Evolutionary conservation across 2,329 filamentous ascomycete species (phyloP).

Genomic region (Exophiala phaeomuriformis): DNA sequence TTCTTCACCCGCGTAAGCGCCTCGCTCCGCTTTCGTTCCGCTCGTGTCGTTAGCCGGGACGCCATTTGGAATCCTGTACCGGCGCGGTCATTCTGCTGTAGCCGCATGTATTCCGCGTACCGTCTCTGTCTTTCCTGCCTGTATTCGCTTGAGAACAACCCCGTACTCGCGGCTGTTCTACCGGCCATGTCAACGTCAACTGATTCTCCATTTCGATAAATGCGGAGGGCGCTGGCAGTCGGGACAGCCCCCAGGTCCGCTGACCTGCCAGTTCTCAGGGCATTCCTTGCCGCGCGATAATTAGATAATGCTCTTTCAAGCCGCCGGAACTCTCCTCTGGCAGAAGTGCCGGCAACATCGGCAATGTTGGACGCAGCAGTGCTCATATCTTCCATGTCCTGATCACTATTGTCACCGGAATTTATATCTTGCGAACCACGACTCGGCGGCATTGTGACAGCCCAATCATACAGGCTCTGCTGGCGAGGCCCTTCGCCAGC

Average conservation of each 20-base stretch:
- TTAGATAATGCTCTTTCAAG: constrained; percentile 17
- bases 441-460: background rate
- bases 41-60: background rate
- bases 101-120: constrained; percentile 4
- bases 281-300: constrained; percentile 16
- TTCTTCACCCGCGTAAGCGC: constrained; percentile 43
- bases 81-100: background rate
- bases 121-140: constrained; percentile 3
- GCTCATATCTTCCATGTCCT: constrained; percentile 13
- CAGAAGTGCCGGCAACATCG: background rate
- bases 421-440: background rate
- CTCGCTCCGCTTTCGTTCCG: background rate
- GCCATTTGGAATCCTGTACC: background rate
- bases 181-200: background rate
- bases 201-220: constrained; percentile 16
- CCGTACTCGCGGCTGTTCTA: background rate
- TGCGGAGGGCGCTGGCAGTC: constrained; percentile 17
- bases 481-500: background rate
- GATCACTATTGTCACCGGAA: constrained; percentile 15
- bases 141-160: background rate
- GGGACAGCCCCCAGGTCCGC: constrained; percentile 16
- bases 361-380: constrained; percentile 2
- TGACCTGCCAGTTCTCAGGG: constrained; percentile 7
- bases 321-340: constrained; percentile 10
- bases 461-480: constrained; percentile 17